phyloP scores from a whole-genome alignment of 768 basidiomycete genomes.

The Rhodotorula kratochvilovae region DNA sequence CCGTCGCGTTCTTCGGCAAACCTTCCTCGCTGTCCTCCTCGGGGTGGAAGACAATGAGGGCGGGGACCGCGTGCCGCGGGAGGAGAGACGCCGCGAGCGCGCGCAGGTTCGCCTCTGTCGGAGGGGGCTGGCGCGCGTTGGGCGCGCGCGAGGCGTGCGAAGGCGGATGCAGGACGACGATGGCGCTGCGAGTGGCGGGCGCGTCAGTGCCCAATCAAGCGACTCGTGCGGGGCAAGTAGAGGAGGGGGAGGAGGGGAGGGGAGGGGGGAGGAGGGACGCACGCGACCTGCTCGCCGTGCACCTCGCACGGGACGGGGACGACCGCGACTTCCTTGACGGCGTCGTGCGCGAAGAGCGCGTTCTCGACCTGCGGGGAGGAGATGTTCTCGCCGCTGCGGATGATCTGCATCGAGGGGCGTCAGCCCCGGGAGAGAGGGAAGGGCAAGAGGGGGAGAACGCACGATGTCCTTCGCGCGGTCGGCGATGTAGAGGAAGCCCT shows the following conservation, averaged over 20 bases:
- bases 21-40: neutral
- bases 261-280: neutral
- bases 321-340: slow-evolving; percentile 36
- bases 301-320: slow-evolving; percentile 33
- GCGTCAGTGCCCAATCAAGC: neutral
- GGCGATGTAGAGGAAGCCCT: slow-evolving; percentile 42
- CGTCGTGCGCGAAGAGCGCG: slow-evolving; percentile 33
- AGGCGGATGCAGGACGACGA: slow-evolving; percentile 26
- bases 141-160: neutral
- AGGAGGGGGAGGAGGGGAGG: no score
- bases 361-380: slow-evolving; percentile 39
- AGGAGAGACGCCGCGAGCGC: slow-evolving; percentile 18
- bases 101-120: slow-evolving; percentile 17
- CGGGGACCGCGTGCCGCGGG: slow-evolving; percentile 36
- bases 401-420: slow-evolving; percentile 21
- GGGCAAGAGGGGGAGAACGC: neutral
- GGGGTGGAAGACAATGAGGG: slow-evolving; percentile 29
- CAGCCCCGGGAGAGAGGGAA: neutral
- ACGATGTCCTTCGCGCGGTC: slow-evolving; percentile 41
- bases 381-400: slow-evolving; percentile 44
- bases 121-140: neutral
- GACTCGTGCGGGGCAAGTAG: no score
- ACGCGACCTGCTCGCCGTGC: slow-evolving; percentile 40
- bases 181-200: slow-evolving; percentile 6
- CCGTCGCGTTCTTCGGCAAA: slow-evolving; percentile 37